Conservation (phyloP, 2,329 filamentous ascomycete genomes). For the Fusarium udum region DNA sequence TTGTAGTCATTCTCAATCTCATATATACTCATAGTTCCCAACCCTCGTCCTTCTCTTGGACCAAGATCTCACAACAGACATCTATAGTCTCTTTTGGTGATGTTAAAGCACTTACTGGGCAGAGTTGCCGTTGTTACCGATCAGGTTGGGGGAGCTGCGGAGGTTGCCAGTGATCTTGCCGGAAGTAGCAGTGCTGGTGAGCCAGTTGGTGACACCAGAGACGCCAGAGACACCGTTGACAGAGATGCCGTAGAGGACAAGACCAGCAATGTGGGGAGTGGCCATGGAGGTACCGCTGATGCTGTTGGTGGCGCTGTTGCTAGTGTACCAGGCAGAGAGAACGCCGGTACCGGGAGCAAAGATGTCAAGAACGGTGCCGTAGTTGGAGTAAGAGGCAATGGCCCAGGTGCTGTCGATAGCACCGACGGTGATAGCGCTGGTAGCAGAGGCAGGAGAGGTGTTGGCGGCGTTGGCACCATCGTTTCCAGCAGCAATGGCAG, state of each 20-base stretch:
- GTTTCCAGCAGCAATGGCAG: constrained; percentile 66
- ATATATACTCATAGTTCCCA: neutral
- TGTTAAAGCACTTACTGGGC: constrained; percentile 36
- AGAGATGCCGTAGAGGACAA: constrained; percentile 59
- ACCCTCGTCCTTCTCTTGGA: neutral
- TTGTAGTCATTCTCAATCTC: neutral
- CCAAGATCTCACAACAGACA: neutral
- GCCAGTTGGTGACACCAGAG: constrained; percentile 52
- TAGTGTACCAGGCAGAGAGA: constrained; percentile 59
- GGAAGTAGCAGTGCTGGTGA: constrained; percentile 54
- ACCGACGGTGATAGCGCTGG: constrained; percentile 48
- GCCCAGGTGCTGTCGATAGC: constrained; percentile 51
- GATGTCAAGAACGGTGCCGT: constrained; percentile 58
- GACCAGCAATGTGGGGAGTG: constrained; percentile 67
- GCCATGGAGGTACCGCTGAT: constrained; percentile 74
- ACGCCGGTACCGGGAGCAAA: constrained; percentile 60
- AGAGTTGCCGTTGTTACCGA: constrained; percentile 60
- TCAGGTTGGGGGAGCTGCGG: constrained; percentile 55
- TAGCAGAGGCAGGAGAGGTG: constrained; percentile 46
- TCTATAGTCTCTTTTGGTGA: neutral
- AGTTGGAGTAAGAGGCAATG: constrained; percentile 61
- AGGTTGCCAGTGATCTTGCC: constrained; percentile 53
- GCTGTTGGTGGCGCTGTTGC: constrained; percentile 54
- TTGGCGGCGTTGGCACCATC: constrained; percentile 44
- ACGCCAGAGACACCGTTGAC: constrained; percentile 51